Conservation (phyloP, 768 basidiomycete species). For the Boletellus sp. region DNA sequence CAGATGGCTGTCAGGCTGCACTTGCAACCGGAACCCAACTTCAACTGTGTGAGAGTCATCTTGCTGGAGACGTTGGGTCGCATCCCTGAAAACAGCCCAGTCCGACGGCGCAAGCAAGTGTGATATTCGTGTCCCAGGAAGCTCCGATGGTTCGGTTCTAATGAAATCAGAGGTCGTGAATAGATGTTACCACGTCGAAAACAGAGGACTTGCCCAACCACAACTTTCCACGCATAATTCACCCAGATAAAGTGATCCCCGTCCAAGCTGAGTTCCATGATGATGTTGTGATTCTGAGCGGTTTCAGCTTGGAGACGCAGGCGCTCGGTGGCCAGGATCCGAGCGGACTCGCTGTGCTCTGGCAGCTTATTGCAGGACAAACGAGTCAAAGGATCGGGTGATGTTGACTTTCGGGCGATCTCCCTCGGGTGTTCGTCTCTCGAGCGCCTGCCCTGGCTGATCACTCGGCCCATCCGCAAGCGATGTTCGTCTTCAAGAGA, state of each 20-base stretch:
- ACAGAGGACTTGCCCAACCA: constrained; percentile 68
- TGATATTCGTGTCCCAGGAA: constrained; percentile 79
- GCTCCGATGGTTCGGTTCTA: constrained; percentile 79
- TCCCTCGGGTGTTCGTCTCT: constrained; percentile 59
- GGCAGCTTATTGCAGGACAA: constrained; percentile 42
- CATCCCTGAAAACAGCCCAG: constrained; percentile 79
- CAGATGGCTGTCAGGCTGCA: constrained; percentile 56
- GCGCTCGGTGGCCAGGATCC: constrained; percentile 84
- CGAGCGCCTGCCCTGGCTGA: constrained; percentile 50
- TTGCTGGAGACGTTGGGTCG: constrained; percentile 77
- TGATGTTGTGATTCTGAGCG: constrained; percentile 93
- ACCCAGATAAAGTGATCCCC: constrained; percentile 95
- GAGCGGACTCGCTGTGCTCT: constrained; percentile 69
- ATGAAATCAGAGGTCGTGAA: constrained; percentile 13
- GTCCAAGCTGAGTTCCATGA: constrained; percentile 90
- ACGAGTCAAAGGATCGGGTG: constrained; percentile 35
- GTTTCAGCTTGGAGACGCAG: constrained; percentile 88
- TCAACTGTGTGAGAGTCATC: constrained; percentile 96
- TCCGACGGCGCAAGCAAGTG: constrained; percentile 76
- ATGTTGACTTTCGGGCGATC: constrained; percentile 35
- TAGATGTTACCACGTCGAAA: not conserved
- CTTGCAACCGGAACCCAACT: constrained; percentile 81
- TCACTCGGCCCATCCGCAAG: constrained; percentile 47
- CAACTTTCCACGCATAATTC: constrained; percentile 92
- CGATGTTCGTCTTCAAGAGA: constrained; percentile 32